Evolutionary conservation across 495 filamentous ascomycete genomes (phyloP), one percentile per base, ranked within the genome.

Genomic region (Penicillium diatomitis): DNA sequence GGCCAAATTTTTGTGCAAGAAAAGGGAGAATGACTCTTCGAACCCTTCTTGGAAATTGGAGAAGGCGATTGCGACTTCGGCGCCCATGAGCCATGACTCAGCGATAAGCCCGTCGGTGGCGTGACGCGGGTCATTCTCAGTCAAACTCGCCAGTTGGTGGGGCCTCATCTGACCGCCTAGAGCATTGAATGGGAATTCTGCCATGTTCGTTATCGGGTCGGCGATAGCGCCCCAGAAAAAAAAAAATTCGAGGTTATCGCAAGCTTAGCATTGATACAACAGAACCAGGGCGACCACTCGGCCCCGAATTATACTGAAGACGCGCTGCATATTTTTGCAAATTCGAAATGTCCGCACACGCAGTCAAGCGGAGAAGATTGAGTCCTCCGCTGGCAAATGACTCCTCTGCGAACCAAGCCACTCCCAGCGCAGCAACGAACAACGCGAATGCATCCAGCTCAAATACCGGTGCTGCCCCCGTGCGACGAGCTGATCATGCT

Each of bases 301-400:
- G 32, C 38, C 41, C 46, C 20, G 40, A 27, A 41, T 38, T 47
- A 12, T 41, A 32, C 49, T 27, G 37, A 32, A 29, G 32, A 40
- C 38, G 42, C 35, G 33, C 41, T 4, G 32, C 10, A 29, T 11
- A 28, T 28, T 32, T n/a, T 2, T 29, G 4, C 41, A 33, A 29
- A 20, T 46, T 32, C 32, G 51, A 32, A 32, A 72, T 69, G 69
- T 66, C 63, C 40, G 41, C 47, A 41, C 65, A 66, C 49, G 49
- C 57, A 34, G 56, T 57, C 1, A 73, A 73, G 44, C 55, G 66
- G 49, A 66, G 69, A 49, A 68, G 65, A 45, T 48, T 71, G 37
- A 73, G 68, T 43, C 57, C 60, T 51, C 57, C 61, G 6, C 54
- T 62, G 6, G 34, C 41, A 8, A 33, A 44, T 8, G 51, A 38